Conservation (phyloP, 2,329 filamentous ascomycete genomes). For the Pyrenophora tritici-repentis region DNA sequence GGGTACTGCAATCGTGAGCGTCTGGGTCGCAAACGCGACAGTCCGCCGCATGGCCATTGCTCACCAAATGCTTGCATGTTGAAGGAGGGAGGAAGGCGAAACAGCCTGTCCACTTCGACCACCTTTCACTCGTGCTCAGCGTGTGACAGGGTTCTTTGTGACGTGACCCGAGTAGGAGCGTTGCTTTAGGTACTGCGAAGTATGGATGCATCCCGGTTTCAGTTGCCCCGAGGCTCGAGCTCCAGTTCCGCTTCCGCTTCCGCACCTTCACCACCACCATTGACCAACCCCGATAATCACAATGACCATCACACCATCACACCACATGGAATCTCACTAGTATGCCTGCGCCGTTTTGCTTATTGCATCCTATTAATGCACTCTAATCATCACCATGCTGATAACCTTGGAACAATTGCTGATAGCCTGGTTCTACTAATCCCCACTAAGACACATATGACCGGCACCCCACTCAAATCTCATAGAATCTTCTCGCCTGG, state of each 20-base stretch:
- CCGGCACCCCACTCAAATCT: conserved; percentile 13
- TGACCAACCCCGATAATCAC: too few species aligned
- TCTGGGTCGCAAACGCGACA: conserved; percentile 48
- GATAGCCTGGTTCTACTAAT: neutral
- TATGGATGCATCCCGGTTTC: conserved; percentile 10
- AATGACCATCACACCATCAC: neutral
- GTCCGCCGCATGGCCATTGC: conserved; percentile 48
- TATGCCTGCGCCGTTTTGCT: too few species aligned
- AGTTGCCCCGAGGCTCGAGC: conserved; percentile 4
- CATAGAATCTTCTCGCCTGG: conserved; percentile 62
- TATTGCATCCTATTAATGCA: too few species aligned
- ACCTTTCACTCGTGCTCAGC: conserved; percentile 23
- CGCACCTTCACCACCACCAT: neutral
- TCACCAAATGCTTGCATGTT: conserved; percentile 56
- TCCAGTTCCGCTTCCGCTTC: conserved; percentile 3
- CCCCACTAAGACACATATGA: too few species aligned
- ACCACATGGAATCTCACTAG: neutral
- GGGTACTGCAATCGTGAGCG: conserved; percentile 55
- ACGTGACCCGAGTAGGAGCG: conserved; percentile 19
- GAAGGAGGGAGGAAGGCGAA: conserved; percentile 15
- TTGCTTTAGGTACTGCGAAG: conserved; percentile 9
- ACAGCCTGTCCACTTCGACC: neutral
- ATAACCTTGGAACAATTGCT: too few species aligned
- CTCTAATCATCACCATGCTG: too few species aligned
- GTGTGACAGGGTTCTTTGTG: conserved; percentile 29